phyloP scores from a whole-genome alignment of 345 rosid species.

The Hibiscus trionum region DNA sequence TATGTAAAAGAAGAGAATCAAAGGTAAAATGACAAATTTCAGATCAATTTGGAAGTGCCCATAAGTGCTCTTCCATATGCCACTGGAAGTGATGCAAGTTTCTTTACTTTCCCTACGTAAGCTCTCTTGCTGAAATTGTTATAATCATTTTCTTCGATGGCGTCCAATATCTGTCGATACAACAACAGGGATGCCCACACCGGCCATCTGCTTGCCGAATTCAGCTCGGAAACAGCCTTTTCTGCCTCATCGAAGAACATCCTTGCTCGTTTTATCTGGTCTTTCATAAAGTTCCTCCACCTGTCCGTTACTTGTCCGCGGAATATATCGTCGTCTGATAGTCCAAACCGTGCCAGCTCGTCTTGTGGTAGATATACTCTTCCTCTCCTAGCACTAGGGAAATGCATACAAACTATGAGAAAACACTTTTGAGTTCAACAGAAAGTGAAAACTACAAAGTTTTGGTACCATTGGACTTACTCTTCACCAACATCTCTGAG shows the following conservation, averaged over 20 bases:
- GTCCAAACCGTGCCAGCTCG: conserved; percentile 32
- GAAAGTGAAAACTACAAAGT: background rate
- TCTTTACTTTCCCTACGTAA: conserved; percentile 42
- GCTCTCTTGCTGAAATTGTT: conserved; percentile 44
- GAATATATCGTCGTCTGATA: conserved; percentile 41
- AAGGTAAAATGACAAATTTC: background rate
- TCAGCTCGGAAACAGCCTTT: conserved; percentile 38
- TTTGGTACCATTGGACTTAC: conserved; percentile 22
- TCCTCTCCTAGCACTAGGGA: conserved; percentile 41
- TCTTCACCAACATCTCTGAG: conserved; percentile 57
- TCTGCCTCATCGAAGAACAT: conserved; percentile 49
- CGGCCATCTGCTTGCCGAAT: conserved; percentile 43
- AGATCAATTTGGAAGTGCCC: conserved; percentile 16
- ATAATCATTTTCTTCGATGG: conserved; percentile 45
- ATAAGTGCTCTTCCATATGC: conserved; percentile 41
- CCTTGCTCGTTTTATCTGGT: conserved; percentile 44
- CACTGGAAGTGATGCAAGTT: conserved; percentile 27
- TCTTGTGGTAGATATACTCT: conserved; percentile 47
- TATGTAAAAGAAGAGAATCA: background rate
- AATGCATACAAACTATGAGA: background rate
- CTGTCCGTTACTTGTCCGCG: conserved; percentile 39
- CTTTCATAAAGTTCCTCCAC: conserved; percentile 48
- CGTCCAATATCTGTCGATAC: conserved; percentile 40
- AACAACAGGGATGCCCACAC: conserved; percentile 47
- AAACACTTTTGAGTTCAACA: background rate